A percentile compares a stretch with the other conserved stretches of the same genome.
Evolutionary conservation across 768 basidiomycete genomes (phyloP).

Genomic region (Rhizopogon rudus): DNA sequence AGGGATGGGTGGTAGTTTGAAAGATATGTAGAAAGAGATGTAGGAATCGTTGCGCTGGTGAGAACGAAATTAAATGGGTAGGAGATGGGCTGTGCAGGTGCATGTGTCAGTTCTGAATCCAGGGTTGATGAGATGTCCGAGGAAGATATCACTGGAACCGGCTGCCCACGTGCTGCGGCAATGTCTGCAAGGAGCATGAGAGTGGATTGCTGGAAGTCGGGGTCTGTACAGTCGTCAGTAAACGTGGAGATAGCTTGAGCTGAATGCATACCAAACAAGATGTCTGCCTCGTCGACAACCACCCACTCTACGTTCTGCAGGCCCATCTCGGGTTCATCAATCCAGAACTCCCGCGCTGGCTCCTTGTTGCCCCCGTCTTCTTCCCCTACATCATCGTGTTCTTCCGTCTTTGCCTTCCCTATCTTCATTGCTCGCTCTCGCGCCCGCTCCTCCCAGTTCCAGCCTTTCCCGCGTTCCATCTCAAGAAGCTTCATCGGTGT

Average conservation of each 20-base stretch:
- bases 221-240: slow-evolving; percentile 41
- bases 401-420: slow-evolving; percentile 26
- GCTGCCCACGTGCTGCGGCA: slow-evolving; percentile 43
- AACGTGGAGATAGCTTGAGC: background rate
- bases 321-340: slow-evolving; percentile 51
- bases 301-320: slow-evolving; percentile 82
- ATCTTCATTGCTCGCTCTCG: slow-evolving; percentile 17
- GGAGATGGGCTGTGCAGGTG: slow-evolving; percentile 18
- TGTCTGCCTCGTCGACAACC: slow-evolving; percentile 87
- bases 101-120: slow-evolving; percentile 1
- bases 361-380: slow-evolving; percentile 19
- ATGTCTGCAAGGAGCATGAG: slow-evolving; percentile 67
- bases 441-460: slow-evolving; percentile 39
- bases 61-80: slow-evolving; percentile 82
- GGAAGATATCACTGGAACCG: slow-evolving; percentile 12
- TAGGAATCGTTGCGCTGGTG: slow-evolving; percentile 84
- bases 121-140: slow-evolving; percentile 13
- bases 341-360: slow-evolving; percentile 31
- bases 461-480: slow-evolving; percentile 48
- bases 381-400: slow-evolving; percentile 11
- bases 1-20: slow-evolving; percentile 55
- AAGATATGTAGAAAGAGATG: slow-evolving; percentile 63
- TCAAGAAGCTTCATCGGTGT: slow-evolving; percentile 64
- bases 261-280: slow-evolving; percentile 65
- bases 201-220: slow-evolving; percentile 78